Evolutionary conservation across 2,329 filamentous ascomycete species (phyloP), one percentile per base, ranked within the genome.

Genomic region (Scleromitrula shiraiana): DNA sequence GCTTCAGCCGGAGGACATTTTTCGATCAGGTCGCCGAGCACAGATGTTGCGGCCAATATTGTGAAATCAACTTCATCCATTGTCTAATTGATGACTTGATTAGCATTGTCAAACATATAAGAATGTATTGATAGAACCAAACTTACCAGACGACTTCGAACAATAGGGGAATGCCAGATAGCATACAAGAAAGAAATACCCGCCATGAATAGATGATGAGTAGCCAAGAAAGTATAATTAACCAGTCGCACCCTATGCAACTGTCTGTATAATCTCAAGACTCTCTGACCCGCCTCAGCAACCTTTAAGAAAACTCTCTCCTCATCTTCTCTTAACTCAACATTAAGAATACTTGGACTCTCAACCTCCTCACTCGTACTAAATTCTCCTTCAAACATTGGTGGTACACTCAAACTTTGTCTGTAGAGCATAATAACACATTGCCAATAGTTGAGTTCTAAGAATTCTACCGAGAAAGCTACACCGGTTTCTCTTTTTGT

Each of bases 31-130:
- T 96, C 93, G 5, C 82, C 84, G 36, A 97, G 82, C 7, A 97
- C 89, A 2, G 91, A 96, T 41, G 88, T 96, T 19, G 90, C 91
- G 7, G 90, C 88, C 41, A 96, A 74, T 7, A 97, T 87, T 0
- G 91, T 97, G 60, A 95, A 95, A 64, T 97, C 91, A n/a, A 97
- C 89, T 64, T 97, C 91, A 61, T 97, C 90, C 70, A 95, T 85
- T 7, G 85, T 87, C 78, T 82, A 48, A 14, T 9, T 44, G 38
- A 22, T 32, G 49, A 56, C n/a, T n/a, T 19, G 9, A 19, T 9
- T 22, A 40, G 29, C n/a, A 46, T 36, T 26, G 40, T 23, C n/a
- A 8, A 43, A 51, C 48, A n/a, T 17, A 24, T 47, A 14, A 15
- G 9, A 24, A 5, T n/a, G 9, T 9, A 22, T n/a, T 2, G n/a